phyloP scores from a whole-genome alignment of 106 monocot species.

The Iris macrosiphon region DNA sequence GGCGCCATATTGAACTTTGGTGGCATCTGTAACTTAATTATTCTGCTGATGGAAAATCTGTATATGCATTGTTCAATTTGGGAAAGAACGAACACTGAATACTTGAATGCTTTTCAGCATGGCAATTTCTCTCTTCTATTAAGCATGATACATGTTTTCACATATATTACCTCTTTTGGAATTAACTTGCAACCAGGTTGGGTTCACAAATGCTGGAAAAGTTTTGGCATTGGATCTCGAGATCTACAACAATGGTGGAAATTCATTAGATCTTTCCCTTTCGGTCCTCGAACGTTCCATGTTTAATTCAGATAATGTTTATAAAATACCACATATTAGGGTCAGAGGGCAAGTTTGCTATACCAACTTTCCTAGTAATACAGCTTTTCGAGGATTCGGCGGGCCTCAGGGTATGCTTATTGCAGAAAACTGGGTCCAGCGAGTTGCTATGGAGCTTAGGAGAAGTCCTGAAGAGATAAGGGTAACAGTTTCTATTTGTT shows the following conservation, averaged over 20 bases:
- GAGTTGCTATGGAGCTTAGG: conserved; percentile 67
- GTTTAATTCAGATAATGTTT: conserved; percentile 89
- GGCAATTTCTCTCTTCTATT: too few relatives aligned
- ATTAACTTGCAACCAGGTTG: conserved; percentile 43
- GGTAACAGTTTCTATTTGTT: conserved; percentile 15
- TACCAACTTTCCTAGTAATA: conserved; percentile 94
- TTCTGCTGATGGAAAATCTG: too few relatives aligned
- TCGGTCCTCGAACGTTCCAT: conserved; percentile 88
- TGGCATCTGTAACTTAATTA: too few relatives aligned
- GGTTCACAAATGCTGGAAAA: conserved; percentile 80
- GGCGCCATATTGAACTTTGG: too few relatives aligned
- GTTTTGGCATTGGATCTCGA: conserved; percentile 85
- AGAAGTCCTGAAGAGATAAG: conserved; percentile 87
- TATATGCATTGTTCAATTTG: too few relatives aligned
- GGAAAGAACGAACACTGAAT: too few relatives aligned
- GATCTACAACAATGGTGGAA: conserved; percentile 89
- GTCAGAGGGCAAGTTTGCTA: conserved; percentile 73
- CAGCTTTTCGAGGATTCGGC: conserved; percentile 98
- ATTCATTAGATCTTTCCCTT: conserved; percentile 76
- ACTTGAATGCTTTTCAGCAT: too few relatives aligned
- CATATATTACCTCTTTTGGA: not conserved
- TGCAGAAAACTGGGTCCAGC: conserved; percentile 93
- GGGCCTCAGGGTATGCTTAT: conserved; percentile 95
- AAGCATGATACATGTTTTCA: too few relatives aligned
- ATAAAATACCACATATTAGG: conserved; percentile 74